A percentile compares a stretch with the other conserved stretches of the same genome.
These are phyloP conservation scores for Fusarium sp. DNA, from an alignment of 2,329 filamentous ascomycete genomes.

Conservation along the genomic window DNA sequence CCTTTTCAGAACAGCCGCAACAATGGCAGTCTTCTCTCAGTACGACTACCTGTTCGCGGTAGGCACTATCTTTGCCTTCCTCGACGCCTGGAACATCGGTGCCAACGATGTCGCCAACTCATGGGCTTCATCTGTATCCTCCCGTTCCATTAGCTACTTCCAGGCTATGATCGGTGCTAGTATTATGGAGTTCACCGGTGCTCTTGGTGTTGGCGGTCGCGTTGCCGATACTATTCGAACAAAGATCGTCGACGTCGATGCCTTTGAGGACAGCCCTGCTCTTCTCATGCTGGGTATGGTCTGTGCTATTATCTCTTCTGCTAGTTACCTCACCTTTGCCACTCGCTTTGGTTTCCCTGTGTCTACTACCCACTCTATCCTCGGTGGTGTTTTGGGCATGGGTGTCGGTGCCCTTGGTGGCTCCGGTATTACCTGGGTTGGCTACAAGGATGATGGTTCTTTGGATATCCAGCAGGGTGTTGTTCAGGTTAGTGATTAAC, in stretches of 20 bases:
- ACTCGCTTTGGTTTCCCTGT: constrained; percentile 71
- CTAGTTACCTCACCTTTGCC: constrained; percentile 70
- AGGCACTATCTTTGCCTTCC: constrained; percentile 75
- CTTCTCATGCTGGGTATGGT: constrained; percentile 73
- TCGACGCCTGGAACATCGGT: constrained; percentile 78
- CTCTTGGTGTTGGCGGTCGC: constrained; percentile 72
- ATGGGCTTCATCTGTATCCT: constrained; percentile 82
- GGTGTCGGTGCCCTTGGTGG: constrained; percentile 70
- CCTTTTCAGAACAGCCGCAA: constrained; percentile 11
- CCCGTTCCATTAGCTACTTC: constrained; percentile 73
- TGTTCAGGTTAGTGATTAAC: constrained; percentile 57
- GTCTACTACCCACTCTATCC: constrained; percentile 73
- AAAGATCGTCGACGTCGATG: constrained; percentile 66
- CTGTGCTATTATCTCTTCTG: constrained; percentile 68
- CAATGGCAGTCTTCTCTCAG: constrained; percentile 58
- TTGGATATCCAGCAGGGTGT: constrained; percentile 65
- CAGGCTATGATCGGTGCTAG: constrained; percentile 73
- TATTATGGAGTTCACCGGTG: constrained; percentile 74
- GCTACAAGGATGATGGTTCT: constrained; percentile 57
- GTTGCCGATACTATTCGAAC: constrained; percentile 75
- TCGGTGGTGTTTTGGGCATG: constrained; percentile 72
- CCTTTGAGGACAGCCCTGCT: constrained; percentile 64
- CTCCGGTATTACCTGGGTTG: constrained; percentile 68
- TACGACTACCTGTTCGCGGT: constrained; percentile 76
- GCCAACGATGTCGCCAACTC: constrained; percentile 81